These are phyloP conservation scores for Cyberlindnera misumaiensis DNA, from an alignment of 805 yeast genomes.

Conservation along the genomic window DNA sequence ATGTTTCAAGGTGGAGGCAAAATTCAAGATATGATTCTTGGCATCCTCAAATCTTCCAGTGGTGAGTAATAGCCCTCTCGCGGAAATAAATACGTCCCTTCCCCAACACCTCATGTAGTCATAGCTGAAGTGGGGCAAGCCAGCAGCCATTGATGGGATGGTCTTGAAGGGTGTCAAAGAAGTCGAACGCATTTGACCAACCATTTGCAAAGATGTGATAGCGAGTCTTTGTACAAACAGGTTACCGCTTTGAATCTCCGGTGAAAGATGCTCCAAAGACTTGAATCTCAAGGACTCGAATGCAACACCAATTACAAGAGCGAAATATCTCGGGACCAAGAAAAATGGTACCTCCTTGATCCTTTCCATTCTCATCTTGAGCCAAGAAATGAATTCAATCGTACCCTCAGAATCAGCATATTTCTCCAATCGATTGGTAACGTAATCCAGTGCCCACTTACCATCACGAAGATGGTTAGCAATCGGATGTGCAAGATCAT, in stretches of 20 bases:
- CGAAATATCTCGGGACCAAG: constrained; percentile 81
- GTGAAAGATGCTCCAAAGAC: constrained; percentile 52
- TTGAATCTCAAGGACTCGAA: constrained; percentile 74
- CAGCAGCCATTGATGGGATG: constrained; percentile 86
- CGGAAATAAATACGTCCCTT: constrained; percentile 85
- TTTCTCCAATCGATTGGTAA: constrained; percentile 52
- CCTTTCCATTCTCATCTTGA: constrained; percentile 53
- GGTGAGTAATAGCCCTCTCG: constrained; percentile 73
- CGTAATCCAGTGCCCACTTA: constrained; percentile 81
- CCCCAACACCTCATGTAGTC: constrained; percentile 99
- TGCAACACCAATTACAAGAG: constrained; percentile 72
- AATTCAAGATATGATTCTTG: constrained; percentile 70
- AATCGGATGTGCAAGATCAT: constrained; percentile 79
- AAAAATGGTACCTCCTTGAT: constrained; percentile 68
- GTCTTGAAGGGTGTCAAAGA: constrained; percentile 60
- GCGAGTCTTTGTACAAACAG: constrained; percentile 75
- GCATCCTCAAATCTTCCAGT: constrained; percentile 80
- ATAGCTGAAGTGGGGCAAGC: constrained; percentile 86
- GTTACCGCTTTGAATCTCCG: constrained; percentile 52
- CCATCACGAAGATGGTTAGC: constrained; percentile 79
- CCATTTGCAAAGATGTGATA: constrained; percentile 81
- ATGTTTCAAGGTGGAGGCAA: constrained; percentile 88
- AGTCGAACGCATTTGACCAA: constrained; percentile 64
- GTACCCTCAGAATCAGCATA: constrained; percentile 40
- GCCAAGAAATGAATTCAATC: constrained; percentile 59